phyloP scores from a whole-genome alignment of 352 stramenopile genomes.

The Thalassiosira mediterranea region DNA sequence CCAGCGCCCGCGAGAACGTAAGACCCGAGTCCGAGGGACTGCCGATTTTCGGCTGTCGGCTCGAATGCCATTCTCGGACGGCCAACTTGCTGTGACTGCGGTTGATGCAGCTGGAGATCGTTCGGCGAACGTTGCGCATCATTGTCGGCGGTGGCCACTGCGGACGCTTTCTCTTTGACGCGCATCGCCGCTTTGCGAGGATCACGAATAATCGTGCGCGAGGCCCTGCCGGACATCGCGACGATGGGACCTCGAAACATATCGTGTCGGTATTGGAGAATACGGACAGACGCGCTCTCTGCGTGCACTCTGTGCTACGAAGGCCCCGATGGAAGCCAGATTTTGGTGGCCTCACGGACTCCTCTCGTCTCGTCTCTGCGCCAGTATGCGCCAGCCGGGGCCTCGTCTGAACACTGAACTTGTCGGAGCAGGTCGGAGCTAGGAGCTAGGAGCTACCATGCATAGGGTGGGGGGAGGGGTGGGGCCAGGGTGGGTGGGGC shows the following conservation, averaged over 20 bases:
- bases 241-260: conserved; percentile 44
- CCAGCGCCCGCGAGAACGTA: conserved; percentile 75
- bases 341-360: too few relatives aligned
- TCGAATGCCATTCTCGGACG: conserved; percentile 36
- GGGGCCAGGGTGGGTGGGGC: too few relatives aligned
- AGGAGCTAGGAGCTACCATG: too few relatives aligned
- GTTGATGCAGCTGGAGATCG: conserved; percentile 19
- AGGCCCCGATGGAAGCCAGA: too few relatives aligned
- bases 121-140: background rate
- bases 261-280: too few relatives aligned
- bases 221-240: conserved; percentile 34
- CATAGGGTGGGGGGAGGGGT: too few relatives aligned
- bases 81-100: conserved; percentile 25
- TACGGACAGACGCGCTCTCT: too few relatives aligned
- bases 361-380: too few relatives aligned
- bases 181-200: conserved; percentile 56
- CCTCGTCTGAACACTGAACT: too few relatives aligned
- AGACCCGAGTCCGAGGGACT: conserved; percentile 62
- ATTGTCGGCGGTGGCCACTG: conserved; percentile 21
- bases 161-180: conserved; percentile 16
- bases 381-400: too few relatives aligned
- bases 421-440: too few relatives aligned
- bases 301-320: too few relatives aligned
- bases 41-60: conserved; percentile 53
- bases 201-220: conserved; percentile 73